phyloP scores from a whole-genome alignment of 257 asterid species.

The Salvia splendens region DNA sequence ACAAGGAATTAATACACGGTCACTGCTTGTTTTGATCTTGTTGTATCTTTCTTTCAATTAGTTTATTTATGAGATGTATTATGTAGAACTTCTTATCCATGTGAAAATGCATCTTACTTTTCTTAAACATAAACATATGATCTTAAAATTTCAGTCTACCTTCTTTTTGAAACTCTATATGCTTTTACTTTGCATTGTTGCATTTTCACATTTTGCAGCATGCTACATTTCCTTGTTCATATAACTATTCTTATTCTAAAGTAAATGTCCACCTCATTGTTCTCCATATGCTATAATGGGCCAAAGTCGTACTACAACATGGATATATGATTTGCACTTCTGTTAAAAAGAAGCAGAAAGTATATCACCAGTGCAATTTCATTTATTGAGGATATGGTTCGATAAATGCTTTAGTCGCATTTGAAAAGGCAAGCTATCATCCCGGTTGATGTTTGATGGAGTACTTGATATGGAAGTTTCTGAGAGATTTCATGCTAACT shows the following conservation, averaged over 20 bases:
- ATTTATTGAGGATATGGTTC: constrained; percentile 36
- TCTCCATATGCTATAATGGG: constrained; percentile 26
- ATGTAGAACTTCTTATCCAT: constrained; percentile 30
- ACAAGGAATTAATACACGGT: constrained; percentile 25
- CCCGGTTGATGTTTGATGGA: constrained; percentile 21
- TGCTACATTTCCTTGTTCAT: constrained; percentile 9
- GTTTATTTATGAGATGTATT: constrained; percentile 33
- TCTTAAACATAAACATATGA: not conserved
- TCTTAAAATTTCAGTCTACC: constrained; percentile 6
- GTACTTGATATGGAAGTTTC: constrained; percentile 7
- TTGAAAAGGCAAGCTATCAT: constrained; percentile 29
- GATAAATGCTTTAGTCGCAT: not conserved
- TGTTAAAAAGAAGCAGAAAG: constrained; percentile 27
- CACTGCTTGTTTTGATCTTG: constrained; percentile 27
- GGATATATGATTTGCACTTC: constrained; percentile 35
- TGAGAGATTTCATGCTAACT: constrained; percentile 34
- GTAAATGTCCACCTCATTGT: constrained; percentile 34
- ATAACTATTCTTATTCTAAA: constrained; percentile 31
- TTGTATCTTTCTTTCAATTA: constrained; percentile 18
- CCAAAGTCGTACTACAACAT: constrained; percentile 31
- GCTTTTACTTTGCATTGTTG: not conserved
- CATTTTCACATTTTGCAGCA: constrained; percentile 1
- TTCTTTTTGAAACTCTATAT: not conserved
- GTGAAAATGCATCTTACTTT: constrained; percentile 32
- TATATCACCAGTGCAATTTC: constrained; percentile 28